A percentile compares a stretch with the other conserved stretches of the same genome.
Evolutionary conservation across 129 eudicot genomes (phyloP).

Genomic region (Chrysanthemum seticuspe): DNA sequence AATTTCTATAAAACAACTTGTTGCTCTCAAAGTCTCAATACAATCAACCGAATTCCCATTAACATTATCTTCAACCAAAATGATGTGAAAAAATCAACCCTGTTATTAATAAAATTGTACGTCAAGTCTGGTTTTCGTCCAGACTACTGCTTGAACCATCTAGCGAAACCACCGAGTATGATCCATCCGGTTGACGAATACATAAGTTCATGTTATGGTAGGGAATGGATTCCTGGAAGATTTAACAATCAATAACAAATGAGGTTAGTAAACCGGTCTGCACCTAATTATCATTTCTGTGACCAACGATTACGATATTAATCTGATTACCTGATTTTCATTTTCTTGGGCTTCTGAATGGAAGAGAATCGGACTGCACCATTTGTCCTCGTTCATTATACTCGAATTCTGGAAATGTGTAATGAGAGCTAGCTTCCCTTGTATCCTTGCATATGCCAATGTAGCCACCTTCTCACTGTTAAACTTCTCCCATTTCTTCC

Average conservation of each 20-base stretch:
- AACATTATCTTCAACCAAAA: conserved; percentile 11
- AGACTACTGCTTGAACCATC: conserved; percentile 57
- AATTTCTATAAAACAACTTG: conserved; percentile 17
- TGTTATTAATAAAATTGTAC: background rate
- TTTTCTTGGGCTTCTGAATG: conserved; percentile 51
- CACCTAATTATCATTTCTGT: too few relatives aligned
- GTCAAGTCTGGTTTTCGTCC: conserved; percentile 36
- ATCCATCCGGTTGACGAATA: conserved; percentile 87
- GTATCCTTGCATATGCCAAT: conserved; percentile 91
- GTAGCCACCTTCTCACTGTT: conserved; percentile 93
- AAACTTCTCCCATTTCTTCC: conserved; percentile 92
- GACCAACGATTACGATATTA: background rate
- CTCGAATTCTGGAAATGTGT: conserved; percentile 94
- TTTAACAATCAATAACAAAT: background rate
- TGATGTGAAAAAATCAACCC: conserved; percentile 26
- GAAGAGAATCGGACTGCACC: conserved; percentile 87
- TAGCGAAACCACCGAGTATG: conserved; percentile 66
- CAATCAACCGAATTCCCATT: conserved; percentile 27
- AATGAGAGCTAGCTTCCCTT: conserved; percentile 76
- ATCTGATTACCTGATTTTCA: conserved; percentile 50
- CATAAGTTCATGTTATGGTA: conserved; percentile 78
- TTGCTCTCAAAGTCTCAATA: conserved; percentile 17
- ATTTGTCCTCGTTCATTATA: conserved; percentile 91
- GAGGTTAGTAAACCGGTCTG: conserved; percentile 8
- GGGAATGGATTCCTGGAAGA: conserved; percentile 54